A percentile compares a stretch with the other conserved stretches of the same genome.
Conservation (phyloP, 1,284 basidiomycete species). For the Ganoderma lingzhi region DNA sequence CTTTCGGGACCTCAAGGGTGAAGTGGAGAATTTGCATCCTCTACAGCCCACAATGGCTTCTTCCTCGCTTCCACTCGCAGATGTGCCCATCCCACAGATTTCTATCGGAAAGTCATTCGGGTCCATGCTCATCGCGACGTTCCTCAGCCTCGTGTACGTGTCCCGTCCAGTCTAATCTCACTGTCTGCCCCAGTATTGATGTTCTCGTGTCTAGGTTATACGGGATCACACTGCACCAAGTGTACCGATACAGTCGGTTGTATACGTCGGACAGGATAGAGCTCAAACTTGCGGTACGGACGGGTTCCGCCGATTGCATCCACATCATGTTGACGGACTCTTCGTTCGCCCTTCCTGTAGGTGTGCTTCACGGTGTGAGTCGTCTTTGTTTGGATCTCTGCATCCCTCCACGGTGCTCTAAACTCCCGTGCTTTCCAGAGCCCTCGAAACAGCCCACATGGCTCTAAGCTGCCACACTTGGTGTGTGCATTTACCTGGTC, state of each 20-base stretch:
- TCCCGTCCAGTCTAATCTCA: background rate
- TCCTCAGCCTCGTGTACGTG: background rate
- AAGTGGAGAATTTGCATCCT: background rate
- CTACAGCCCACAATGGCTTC: background rate
- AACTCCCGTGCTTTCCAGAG: background rate
- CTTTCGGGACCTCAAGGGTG: background rate
- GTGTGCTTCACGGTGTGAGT: constrained; percentile 4
- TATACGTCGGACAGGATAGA: background rate
- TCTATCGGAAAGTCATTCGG: background rate
- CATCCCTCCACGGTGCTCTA: too few relatives aligned
- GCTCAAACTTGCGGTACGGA: background rate
- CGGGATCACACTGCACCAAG: constrained; percentile 4
- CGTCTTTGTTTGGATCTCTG: background rate
- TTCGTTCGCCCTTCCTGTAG: background rate
- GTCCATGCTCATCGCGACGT: constrained; percentile 1
- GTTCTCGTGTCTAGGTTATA: background rate
- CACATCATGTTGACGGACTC: background rate
- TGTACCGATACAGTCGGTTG: constrained; percentile 4
- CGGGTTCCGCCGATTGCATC: background rate
- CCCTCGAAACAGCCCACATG: constrained; percentile 4
- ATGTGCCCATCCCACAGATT: background rate
- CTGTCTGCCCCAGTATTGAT: background rate
- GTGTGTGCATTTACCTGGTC: background rate
- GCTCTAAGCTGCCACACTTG: constrained; percentile 7
- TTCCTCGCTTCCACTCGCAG: background rate